Conservation (phyloP, 257 asterid genomes). For the Solanum tacnaense region DNA sequence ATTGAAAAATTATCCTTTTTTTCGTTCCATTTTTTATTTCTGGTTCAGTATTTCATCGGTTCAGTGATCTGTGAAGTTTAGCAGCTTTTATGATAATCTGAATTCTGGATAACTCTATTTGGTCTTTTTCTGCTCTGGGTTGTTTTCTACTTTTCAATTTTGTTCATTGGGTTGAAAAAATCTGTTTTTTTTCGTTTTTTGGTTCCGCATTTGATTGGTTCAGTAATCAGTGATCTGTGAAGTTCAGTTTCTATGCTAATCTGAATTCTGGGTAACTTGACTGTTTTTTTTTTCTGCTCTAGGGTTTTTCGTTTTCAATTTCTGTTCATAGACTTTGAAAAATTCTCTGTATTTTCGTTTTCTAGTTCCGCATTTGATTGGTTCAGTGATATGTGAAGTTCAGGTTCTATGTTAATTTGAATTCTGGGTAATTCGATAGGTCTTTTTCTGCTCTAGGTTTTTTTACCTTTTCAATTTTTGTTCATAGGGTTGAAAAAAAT, state of each 20-base stretch:
- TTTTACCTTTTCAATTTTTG: not conserved
- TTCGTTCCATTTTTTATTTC: not conserved
- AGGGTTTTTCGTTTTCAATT: not conserved
- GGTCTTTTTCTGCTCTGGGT: not conserved
- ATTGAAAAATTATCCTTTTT: not conserved
- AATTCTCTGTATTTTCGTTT: not conserved
- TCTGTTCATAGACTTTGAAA: not conserved
- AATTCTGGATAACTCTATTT: not conserved
- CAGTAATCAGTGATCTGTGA: not conserved
- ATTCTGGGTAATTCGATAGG: not conserved
- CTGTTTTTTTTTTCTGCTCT: not conserved
- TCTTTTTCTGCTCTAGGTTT: not conserved
- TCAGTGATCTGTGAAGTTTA: not conserved
- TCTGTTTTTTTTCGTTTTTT: not conserved
- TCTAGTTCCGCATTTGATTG: not conserved
- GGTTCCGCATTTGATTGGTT: not conserved
- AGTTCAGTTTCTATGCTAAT: not conserved
- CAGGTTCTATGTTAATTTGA: not conserved
- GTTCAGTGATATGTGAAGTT: not conserved
- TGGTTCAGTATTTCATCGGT: not conserved
- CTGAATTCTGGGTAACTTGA: not conserved
- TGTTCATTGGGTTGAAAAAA: not conserved
- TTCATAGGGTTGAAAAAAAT: not conserved
- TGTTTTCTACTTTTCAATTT: not conserved
- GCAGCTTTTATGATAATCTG: not conserved